phyloP scores from a whole-genome alignment of 768 basidiomycete genomes.

The Auricularia cornea region DNA sequence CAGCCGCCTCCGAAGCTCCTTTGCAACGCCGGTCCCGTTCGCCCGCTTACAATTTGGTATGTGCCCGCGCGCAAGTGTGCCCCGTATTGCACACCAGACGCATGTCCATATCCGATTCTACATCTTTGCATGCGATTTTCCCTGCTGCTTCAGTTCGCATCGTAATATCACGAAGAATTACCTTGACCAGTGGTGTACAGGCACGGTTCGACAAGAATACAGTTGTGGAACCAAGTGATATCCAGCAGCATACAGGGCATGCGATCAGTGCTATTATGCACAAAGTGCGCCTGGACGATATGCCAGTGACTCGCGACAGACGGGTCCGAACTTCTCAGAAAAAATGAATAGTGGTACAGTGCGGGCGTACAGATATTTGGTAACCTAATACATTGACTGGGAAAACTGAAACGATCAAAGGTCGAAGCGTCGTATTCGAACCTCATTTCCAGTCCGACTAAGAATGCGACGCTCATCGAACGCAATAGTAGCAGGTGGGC shows the following conservation, averaged over 20 bases:
- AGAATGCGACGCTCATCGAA: slow-evolving; percentile 1
- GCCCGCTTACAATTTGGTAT: not conserved
- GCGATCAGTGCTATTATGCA: too few relatives aligned
- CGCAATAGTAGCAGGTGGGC: not conserved
- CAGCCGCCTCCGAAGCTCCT: too few relatives aligned
- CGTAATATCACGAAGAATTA: too few relatives aligned
- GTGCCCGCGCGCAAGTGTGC: not conserved
- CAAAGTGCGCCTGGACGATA: too few relatives aligned
- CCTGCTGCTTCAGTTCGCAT: too few relatives aligned
- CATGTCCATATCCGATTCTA: not conserved
- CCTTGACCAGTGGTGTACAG: too few relatives aligned
- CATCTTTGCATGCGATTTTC: not conserved
- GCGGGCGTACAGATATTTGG: not conserved
- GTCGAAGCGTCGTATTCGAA: slow-evolving; percentile 1
- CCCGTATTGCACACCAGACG: not conserved
- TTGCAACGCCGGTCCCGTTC: not conserved
- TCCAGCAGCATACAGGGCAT: too few relatives aligned
- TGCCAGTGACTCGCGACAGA: too few relatives aligned
- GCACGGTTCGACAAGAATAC: too few relatives aligned
- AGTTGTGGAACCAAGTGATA: too few relatives aligned
- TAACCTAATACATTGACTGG: not conserved
- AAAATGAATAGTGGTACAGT: not conserved
- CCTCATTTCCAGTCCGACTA: not conserved
- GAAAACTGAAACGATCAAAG: not conserved
- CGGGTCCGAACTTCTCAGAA: too few relatives aligned